A percentile compares a stretch with the other conserved stretches of the same genome.
Conservation (phyloP, 2,329 filamentous ascomycete species). For the Alternaria consortialis region DNA sequence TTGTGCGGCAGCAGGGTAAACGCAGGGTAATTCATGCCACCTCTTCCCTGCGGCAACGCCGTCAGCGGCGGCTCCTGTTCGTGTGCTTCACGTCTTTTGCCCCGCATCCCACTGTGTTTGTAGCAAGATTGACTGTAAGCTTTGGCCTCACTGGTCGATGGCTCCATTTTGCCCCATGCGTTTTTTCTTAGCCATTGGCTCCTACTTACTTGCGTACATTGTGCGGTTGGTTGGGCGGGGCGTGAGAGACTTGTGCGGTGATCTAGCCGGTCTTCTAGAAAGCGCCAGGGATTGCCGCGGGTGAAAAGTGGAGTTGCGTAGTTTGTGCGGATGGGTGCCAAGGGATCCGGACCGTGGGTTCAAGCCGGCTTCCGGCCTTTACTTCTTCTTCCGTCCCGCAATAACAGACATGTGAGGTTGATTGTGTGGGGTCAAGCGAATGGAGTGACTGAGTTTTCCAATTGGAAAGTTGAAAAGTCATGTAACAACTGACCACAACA, state of each 20-base stretch:
- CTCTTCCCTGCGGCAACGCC: neutral
- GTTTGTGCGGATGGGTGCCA: slow-evolving; percentile 17
- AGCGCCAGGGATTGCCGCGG: neutral
- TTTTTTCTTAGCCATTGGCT: neutral
- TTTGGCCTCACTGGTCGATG: slow-evolving; percentile 1
- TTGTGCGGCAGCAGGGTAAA: slow-evolving; percentile 23
- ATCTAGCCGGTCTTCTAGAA: slow-evolving; percentile 5
- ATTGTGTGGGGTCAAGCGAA: neutral
- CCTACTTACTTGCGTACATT: slow-evolving; percentile 4
- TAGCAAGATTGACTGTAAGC: slow-evolving; percentile 2
- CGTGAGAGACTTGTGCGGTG: slow-evolving; percentile 21
- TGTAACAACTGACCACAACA: neutral
- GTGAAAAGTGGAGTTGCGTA: slow-evolving; percentile 15
- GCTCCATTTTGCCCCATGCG: neutral
- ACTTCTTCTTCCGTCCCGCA: neutral
- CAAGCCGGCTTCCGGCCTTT: neutral
- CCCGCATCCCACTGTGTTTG: slow-evolving; percentile 1
- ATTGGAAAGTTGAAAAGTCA: neutral
- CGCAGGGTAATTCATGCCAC: neutral
- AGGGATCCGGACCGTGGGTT: neutral
- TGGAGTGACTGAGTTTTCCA: too few relatives aligned
- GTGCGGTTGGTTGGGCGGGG: slow-evolving; percentile 8
- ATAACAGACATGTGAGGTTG: neutral
- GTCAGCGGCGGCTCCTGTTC: neutral
- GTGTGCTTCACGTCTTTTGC: neutral